Percentiles rank a stretch among this genome's conserved stretches.
phyloP scores from a whole-genome alignment of 305 asterid genomes.

The Plantago lanceolata region DNA sequence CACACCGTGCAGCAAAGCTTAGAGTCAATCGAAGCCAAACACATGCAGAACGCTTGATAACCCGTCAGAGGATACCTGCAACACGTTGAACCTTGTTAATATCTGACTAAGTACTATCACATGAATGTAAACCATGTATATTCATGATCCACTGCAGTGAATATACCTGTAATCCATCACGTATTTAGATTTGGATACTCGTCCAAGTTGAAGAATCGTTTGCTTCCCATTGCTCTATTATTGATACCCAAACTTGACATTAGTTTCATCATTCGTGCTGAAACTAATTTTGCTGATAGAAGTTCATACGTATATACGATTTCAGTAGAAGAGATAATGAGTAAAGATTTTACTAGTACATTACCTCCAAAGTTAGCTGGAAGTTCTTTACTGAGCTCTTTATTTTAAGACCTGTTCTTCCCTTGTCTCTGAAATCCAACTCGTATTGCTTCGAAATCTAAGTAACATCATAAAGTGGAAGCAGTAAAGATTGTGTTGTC shows the following conservation, averaged over 20 bases:
- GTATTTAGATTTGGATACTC: slow-evolving; percentile 73
- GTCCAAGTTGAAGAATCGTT: slow-evolving; percentile 81
- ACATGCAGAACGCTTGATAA: slow-evolving; percentile 86
- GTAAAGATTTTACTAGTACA: background rate
- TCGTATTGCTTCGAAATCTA: slow-evolving; percentile 68
- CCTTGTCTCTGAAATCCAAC: slow-evolving; percentile 79
- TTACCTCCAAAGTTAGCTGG: slow-evolving; percentile 78
- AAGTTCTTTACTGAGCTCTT: slow-evolving; percentile 87
- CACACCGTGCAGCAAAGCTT: slow-evolving; percentile 83
- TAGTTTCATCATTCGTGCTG: slow-evolving; percentile 10
- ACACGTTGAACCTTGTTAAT: background rate
- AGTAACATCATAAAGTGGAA: slow-evolving; percentile 9
- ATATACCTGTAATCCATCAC: slow-evolving; percentile 89
- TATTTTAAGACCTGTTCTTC: slow-evolving; percentile 64
- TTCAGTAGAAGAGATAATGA: no score
- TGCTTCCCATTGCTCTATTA: slow-evolving; percentile 78
- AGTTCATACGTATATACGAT: no score
- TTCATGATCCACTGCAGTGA: background rate
- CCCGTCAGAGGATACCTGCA: slow-evolving; percentile 90
- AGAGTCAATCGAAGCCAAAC: slow-evolving; percentile 84
- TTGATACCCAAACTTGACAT: background rate
- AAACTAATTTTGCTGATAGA: background rate
- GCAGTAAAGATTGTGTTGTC: background rate
- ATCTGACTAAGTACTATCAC: background rate
- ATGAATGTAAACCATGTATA: background rate